Base-by-base conservation (phyloP, 139 green algal species). In the Chlorella sp. region DNA sequence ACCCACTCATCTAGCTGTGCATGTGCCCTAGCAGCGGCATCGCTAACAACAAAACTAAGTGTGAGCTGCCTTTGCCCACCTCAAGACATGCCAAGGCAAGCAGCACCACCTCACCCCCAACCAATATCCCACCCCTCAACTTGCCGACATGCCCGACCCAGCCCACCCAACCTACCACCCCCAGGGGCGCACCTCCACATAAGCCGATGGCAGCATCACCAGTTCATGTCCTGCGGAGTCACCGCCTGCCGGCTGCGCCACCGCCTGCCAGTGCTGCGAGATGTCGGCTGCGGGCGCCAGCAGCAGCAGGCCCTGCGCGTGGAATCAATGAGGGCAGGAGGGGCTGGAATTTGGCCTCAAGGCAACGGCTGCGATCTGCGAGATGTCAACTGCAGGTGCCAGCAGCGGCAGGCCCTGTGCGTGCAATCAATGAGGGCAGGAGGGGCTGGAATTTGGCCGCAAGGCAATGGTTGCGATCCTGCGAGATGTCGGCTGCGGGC, bases 371-470 rank as follows among this genome's bases (percentile, higher is more conserved):
- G 16, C 19, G 4, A 30, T 44, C 60, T 75, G 73, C n/a, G 34
- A 70, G 56, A 83, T 75, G 64, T 87, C 82, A 44, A 87, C 82
- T 1, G 82, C 82, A 0, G 82, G 82, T 3, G 82, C 82, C 60
- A 87, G 70, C 82, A 87, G 82, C 73, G 83, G 73, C 82, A 87
- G 82, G 30, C 82, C 82, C 82, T 87, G 82, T 54, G 14, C 2
- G 8, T 1, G 17, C 30, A 3, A 75, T 19, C 34, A 14, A 20
- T n/a, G 9, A 41, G 16, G 22, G 22, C 2, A 38, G 4, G 19
- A 54, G 34, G 48, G 22, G 0, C 20, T 24, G 41, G 43, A 0
- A 7, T 40, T 41, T 2, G 13, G 20, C 17, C 26, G 14, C n/a
- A n/a, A 80, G 46, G 43, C 41, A 36, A 22, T 7, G 22, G 16